Evolutionary conservation across 2,329 filamentous ascomycete species (phyloP).

Genomic region (Falciphora oryzae): DNA sequence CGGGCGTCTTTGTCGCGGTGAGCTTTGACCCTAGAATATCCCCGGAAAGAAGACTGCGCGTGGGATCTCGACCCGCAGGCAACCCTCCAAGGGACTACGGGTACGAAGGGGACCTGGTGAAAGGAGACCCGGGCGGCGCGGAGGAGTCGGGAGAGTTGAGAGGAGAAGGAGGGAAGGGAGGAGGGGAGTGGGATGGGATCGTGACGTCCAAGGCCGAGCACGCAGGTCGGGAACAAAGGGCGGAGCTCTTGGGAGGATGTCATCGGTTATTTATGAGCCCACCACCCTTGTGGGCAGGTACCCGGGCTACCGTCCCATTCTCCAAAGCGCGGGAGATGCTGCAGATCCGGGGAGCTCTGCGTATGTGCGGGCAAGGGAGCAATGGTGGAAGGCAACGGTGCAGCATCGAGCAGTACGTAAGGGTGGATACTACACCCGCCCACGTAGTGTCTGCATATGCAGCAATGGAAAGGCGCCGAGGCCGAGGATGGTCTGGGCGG

Average conservation of each 20-base stretch:
- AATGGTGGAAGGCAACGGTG: not conserved
- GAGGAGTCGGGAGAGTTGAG: not conserved
- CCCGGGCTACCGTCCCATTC: not conserved
- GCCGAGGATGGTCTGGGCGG: not conserved
- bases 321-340: conserved; percentile 1
- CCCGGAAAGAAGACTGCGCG: not conserved
- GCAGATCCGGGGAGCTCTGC: not conserved
- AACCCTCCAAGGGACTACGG: not conserved
- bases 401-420: not conserved
- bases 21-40: not conserved
- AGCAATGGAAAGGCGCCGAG: not conserved
- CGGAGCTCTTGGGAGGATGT: not conserved
- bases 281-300: not conserved
- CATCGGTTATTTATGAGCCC: not conserved
- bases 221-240: not conserved
- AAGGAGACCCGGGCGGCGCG: not conserved
- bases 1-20: not conserved
- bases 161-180: not conserved
- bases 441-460: not conserved
- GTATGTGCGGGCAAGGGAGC: not conserved
- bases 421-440: not conserved
- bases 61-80: not conserved
- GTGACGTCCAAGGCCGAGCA: not conserved
- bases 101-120: not conserved
- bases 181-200: not conserved